phyloP scores from a whole-genome alignment of 768 basidiomycete genomes.

The Pleurotus citrinopileatus region DNA sequence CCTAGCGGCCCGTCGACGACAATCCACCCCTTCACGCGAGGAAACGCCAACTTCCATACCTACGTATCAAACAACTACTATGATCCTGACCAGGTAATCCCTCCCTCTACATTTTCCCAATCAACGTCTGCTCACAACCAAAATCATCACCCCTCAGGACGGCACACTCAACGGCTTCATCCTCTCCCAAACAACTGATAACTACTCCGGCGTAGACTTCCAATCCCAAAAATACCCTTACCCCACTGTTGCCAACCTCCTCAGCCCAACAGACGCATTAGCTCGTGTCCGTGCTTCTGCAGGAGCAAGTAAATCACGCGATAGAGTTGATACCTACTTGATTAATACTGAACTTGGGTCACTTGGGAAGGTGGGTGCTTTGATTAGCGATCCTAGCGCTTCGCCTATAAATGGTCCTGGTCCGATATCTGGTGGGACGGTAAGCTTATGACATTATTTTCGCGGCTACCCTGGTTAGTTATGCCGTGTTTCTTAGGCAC shows the following conservation, averaged over 20 bases:
- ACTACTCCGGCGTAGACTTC: slow-evolving; percentile 32
- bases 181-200: slow-evolving; percentile 22
- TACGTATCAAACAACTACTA: slow-evolving; percentile 32
- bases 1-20: slow-evolving; percentile 29
- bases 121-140: background rate
- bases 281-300: slow-evolving; percentile 25
- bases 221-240: slow-evolving; percentile 26
- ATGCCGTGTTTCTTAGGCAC: slow-evolving; percentile 16
- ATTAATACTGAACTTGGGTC: slow-evolving; percentile 30
- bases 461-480: background rate
- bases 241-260: slow-evolving; percentile 26
- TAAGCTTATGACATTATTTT: slow-evolving; percentile 7
- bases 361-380: slow-evolving; percentile 29
- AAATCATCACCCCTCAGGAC: slow-evolving; percentile 15
- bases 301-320: slow-evolving; percentile 30
- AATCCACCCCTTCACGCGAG: slow-evolving; percentile 28
- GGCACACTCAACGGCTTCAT: slow-evolving; percentile 28
- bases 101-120: background rate
- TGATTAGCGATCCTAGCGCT: slow-evolving; percentile 25
- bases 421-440: slow-evolving; percentile 28
- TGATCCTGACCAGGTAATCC: slow-evolving; percentile 25
- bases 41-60: slow-evolving; percentile 34
- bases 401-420: slow-evolving; percentile 30
- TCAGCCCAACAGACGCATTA: slow-evolving; percentile 28
- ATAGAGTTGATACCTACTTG: slow-evolving; percentile 29